Evolutionary conservation across 495 filamentous ascomycete species (phyloP).

Genomic region (Podospora pseudoanserina): DNA sequence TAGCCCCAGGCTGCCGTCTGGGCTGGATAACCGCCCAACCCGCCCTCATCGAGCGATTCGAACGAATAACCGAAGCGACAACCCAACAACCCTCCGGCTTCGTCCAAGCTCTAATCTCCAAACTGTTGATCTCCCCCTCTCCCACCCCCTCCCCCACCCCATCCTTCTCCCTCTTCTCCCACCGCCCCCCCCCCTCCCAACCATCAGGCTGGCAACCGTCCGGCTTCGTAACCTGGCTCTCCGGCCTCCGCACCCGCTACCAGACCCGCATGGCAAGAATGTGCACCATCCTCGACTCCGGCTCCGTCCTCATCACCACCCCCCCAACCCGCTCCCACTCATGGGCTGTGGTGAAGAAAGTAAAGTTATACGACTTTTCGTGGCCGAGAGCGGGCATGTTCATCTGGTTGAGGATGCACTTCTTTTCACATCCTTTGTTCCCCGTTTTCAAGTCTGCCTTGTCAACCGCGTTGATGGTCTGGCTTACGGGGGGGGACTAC

Average conservation of each 20-base stretch:
- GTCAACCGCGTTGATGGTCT: slow-evolving; percentile 62
- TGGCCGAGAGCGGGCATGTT: slow-evolving; percentile 94
- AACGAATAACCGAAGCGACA: slow-evolving; percentile 62
- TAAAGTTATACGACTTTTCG: slow-evolving; percentile 65
- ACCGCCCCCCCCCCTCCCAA: slow-evolving; percentile 24
- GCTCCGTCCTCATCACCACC: slow-evolving; percentile 56
- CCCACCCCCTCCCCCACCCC: slow-evolving; percentile 24
- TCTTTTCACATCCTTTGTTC: slow-evolving; percentile 68
- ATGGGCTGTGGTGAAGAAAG: slow-evolving; percentile 69
- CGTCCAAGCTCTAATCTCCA: slow-evolving; percentile 74
- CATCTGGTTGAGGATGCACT: slow-evolving; percentile 69
- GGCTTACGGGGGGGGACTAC: slow-evolving; percentile 64
- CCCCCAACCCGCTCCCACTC: slow-evolving; percentile 18
- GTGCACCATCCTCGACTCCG: slow-evolving; percentile 64
- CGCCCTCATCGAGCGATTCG: slow-evolving; percentile 65
- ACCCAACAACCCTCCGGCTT: slow-evolving; percentile 88
- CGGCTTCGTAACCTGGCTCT: slow-evolving; percentile 88
- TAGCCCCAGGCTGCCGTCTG: slow-evolving; percentile 72
- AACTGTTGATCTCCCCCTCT: slow-evolving; percentile 67
- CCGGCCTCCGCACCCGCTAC: slow-evolving; percentile 74
- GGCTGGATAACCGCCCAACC: slow-evolving; percentile 87
- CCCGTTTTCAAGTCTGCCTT: not conserved
- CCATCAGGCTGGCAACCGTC: slow-evolving; percentile 69
- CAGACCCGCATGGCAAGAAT: slow-evolving; percentile 76
- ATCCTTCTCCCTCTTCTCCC: slow-evolving; percentile 8